Base-by-base conservation (phyloP, 140 eudicot species). In the Anethum foeniculum region DNA sequence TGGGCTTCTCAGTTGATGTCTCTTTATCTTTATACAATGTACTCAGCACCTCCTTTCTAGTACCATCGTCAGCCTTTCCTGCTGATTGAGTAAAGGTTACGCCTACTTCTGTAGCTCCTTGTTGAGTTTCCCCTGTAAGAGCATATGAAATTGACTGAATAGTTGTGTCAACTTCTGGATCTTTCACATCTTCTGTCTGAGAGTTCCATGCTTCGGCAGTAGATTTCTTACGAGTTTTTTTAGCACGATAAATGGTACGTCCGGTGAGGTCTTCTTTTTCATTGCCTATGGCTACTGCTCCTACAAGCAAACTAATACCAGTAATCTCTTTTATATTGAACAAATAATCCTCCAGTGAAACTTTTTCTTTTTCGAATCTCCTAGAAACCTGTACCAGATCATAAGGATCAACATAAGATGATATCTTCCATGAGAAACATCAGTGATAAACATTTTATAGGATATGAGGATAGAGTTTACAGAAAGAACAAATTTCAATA, bases 201-300 rank as follows among this genome's bases (percentile, higher is more conserved):
- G 43, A 39, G 56, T 16, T 49, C 56, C 21, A 15, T 49, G 19
- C 5, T 49, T 49, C 19, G 23, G 21, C 56, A 49, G 5, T 49
- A 14, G 56, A 21, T 49, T 49, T 15, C 21, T 16, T 49, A 49
- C 56, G 19, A 49, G 56, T 3, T 49, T 16, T 49, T 49, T 3
- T 49, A 14, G 3, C 21, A 49, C 56, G 56, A 15, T 49, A 3
- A 49, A 49, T 14, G 56, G 21, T 41, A 41, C 80, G 75, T 64
- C 86, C 79, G 9, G 91, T 87, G 14, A 91, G 93, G 64, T 94
- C 96, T 25, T 81, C 85, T 79, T 94, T 89, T 60, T 88, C 93
- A 62, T 80, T 82, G 14, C 98, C 98, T 77, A 94, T 89, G 46
- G 90, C 97, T 65, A 89, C 82, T 12, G 93, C 96, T 81, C 89